Conservation (phyloP, 441 rosid species). For the Gossypium aridum region DNA sequence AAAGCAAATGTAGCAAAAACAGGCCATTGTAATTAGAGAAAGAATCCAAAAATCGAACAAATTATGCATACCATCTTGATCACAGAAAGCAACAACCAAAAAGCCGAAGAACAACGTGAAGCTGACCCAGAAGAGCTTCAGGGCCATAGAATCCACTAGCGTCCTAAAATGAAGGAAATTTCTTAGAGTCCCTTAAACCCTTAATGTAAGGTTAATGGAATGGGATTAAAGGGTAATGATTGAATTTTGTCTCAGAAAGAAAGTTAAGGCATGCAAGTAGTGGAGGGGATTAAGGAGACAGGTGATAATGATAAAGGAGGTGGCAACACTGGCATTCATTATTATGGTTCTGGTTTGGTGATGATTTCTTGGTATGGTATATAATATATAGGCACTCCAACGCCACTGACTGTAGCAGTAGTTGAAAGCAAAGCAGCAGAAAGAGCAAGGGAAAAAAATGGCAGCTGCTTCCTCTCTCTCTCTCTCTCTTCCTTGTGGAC, state of each 20-base stretch:
- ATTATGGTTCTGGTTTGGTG: slow-evolving; percentile 8
- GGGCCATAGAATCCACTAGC: slow-evolving; percentile 30
- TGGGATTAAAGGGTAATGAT: not conserved
- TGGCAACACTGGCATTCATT: slow-evolving; percentile 16
- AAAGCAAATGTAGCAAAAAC: too few species aligned
- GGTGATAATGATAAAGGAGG: slow-evolving; percentile 21
- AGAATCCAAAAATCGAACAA: not conserved
- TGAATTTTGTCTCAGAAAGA: not conserved
- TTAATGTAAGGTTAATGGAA: not conserved
- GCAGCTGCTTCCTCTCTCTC: not conserved
- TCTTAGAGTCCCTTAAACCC: not conserved
- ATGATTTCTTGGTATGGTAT: slow-evolving; percentile 13
- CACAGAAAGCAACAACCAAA: slow-evolving; percentile 36
- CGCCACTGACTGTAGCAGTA: slow-evolving; percentile 3
- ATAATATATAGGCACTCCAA: not conserved
- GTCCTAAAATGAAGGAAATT: not conserved
- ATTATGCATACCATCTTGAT: slow-evolving; percentile 49
- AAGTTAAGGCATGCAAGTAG: slow-evolving; percentile 5
- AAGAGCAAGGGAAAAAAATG: not conserved
- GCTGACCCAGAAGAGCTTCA: slow-evolving; percentile 32
- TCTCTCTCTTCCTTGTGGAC: not conserved
- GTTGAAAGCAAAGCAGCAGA: slow-evolving; percentile 8
- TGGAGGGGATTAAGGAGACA: slow-evolving; percentile 5
- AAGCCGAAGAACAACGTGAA: slow-evolving; percentile 34
- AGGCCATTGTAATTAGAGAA: not conserved